Evolutionary conservation across 345 rosid species (phyloP).

Genomic region (Eucalyptus camaldulensis): DNA sequence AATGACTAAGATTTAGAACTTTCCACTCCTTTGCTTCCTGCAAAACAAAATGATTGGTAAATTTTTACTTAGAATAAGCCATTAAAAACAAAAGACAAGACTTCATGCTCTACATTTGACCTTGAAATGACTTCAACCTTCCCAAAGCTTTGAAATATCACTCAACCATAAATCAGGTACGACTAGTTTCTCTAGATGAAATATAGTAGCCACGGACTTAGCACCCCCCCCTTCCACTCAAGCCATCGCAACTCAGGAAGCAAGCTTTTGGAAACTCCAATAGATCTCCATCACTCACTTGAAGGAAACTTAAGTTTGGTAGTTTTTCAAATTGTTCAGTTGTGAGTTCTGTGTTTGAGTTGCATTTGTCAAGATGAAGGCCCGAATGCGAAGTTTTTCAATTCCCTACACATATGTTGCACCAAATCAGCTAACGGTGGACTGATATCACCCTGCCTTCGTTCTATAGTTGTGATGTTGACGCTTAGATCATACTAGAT

Average conservation of each 20-base stretch:
- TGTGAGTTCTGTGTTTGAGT: background rate
- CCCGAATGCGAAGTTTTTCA: background rate
- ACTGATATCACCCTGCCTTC: background rate
- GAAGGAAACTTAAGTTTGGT: constrained; percentile 1
- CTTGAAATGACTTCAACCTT: background rate
- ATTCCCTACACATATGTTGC: background rate
- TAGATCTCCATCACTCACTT: background rate
- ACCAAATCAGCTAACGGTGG: background rate
- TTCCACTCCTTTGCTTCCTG: background rate
- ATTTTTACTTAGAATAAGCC: background rate
- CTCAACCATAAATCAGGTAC: background rate
- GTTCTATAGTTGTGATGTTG: background rate
- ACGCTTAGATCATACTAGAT: background rate
- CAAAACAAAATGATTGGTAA: background rate
- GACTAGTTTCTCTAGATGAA: background rate
- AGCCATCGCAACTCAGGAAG: constrained; percentile 3
- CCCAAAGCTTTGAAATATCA: background rate
- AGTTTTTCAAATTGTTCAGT: background rate
- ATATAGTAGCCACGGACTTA: background rate
- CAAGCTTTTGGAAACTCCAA: background rate
- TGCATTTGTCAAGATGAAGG: background rate
- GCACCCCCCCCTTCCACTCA: background rate
- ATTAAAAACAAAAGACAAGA: background rate
- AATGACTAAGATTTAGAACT: background rate
- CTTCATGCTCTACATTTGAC: background rate